Conservation (phyloP, 495 filamentous ascomycete genomes). For the Tuber indicum region DNA sequence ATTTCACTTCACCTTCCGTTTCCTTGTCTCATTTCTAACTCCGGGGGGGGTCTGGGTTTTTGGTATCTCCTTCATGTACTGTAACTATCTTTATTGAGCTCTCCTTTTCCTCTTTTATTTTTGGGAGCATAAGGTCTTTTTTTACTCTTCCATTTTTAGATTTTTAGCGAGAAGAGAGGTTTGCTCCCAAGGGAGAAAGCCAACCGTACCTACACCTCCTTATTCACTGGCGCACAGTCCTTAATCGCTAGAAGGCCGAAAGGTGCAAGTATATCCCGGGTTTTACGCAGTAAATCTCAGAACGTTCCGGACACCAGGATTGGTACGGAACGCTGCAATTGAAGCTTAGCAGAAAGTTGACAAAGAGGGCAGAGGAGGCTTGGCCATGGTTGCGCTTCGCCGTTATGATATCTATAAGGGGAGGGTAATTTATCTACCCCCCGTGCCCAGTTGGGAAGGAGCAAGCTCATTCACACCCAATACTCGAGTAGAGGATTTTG, state of each 20-base stretch:
- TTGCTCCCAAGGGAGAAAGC: neutral
- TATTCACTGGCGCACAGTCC: neutral
- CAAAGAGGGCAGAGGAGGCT: too few species aligned
- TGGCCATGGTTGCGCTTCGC: too few species aligned
- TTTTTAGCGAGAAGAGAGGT: neutral
- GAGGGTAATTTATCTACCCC: too few species aligned
- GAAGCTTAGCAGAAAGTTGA: neutral
- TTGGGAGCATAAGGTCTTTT: neutral
- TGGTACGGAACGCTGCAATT: neutral
- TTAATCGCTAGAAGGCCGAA: neutral
- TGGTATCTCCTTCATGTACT: neutral
- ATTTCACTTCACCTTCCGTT: slow-evolving; percentile 7
- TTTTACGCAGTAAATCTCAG: neutral
- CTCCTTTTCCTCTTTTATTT: neutral
- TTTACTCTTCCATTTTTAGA: neutral
- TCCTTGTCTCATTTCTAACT: neutral
- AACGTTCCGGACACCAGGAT: neutral
- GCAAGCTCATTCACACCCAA: too few species aligned
- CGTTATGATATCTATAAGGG: too few species aligned
- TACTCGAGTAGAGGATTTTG: too few species aligned
- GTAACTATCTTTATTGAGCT: slow-evolving; percentile 7
- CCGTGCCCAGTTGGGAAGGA: too few species aligned
- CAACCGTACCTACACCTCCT: neutral
- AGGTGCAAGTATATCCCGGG: neutral
- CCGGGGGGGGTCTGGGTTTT: neutral